Percentiles rank a stretch among this genome's conserved stretches.
phyloP scores from a whole-genome alignment of 2,329 filamentous ascomycete species.

The Dothistroma septosporum region DNA sequence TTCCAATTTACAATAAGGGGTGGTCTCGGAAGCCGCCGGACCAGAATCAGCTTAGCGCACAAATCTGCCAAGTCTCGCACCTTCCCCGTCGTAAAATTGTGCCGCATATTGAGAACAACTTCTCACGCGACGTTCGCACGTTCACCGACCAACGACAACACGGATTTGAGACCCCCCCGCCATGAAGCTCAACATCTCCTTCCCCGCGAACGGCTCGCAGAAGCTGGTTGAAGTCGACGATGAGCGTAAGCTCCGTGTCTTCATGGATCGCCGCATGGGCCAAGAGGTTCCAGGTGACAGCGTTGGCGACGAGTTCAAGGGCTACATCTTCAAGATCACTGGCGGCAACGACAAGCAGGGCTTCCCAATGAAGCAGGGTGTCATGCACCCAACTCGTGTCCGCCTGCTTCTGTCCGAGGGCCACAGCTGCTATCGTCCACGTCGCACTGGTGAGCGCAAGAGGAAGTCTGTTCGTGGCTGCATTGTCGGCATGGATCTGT shows the following conservation, averaged over 20 bases:
- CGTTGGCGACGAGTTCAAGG: conserved; percentile 99
- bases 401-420: conserved; percentile 91
- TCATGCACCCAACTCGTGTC: conserved; percentile 98
- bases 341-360: conserved; percentile 99
- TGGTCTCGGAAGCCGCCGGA: not conserved
- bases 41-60: not conserved
- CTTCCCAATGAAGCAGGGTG: conserved; percentile 99
- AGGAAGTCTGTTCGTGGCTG: conserved; percentile 98
- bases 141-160: not conserved
- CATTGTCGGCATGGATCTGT: conserved; percentile 94
- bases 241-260: conserved; percentile 97
- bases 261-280: conserved; percentile 98
- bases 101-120: too few species aligned
- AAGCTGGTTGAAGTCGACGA: conserved; percentile 99
- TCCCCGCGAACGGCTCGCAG: conserved; percentile 99
- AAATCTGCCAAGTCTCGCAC: not conserved
- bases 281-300: conserved; percentile 89
- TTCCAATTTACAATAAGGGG: not conserved
- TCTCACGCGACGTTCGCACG: conserved; percentile 1
- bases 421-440: conserved; percentile 99
- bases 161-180: not conserved
- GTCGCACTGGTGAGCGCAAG: conserved; percentile 98
- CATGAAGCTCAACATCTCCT: conserved; percentile 76
- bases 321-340: conserved; percentile 99
- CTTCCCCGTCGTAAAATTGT: not conserved